These are phyloP conservation scores for Acacia melanoxylon DNA, from an alignment of 306 rosid genomes.

Conservation along the genomic window DNA sequence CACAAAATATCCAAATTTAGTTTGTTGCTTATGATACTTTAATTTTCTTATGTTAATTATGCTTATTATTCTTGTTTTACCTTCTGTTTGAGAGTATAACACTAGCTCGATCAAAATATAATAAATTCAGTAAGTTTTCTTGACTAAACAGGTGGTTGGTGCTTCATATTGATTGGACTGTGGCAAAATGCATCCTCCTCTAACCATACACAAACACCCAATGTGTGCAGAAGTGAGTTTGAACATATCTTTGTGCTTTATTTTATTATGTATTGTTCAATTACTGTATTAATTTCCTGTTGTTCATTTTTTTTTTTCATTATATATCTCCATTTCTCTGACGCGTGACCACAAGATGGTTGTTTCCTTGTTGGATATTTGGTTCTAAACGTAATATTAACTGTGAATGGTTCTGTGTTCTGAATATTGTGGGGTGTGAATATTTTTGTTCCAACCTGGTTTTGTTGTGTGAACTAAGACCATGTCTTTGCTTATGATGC, in stretches of 20 bases:
- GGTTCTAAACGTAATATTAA: conserved; percentile 16
- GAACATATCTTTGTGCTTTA: neutral
- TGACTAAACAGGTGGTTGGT: conserved; percentile 15
- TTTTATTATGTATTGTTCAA: neutral
- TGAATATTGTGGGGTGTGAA: conserved; percentile 13
- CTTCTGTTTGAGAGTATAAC: neutral
- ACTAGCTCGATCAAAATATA: neutral
- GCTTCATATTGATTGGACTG: conserved; percentile 33
- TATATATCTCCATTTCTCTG: conserved; percentile 14
- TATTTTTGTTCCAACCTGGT: neutral
- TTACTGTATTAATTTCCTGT: neutral
- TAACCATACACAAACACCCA: conserved; percentile 89
- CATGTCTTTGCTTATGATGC: conserved; percentile 11
- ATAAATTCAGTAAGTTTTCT: neutral
- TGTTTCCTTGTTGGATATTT: conserved; percentile 1
- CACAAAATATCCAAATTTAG: neutral
- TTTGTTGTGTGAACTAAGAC: neutral
- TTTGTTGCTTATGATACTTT: neutral
- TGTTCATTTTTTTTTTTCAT: neutral
- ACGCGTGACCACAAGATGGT: neutral
- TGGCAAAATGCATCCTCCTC: conserved; percentile 85
- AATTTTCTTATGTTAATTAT: neutral
- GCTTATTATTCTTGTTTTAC: neutral
- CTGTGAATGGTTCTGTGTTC: neutral
- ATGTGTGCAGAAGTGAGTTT: conserved; percentile 86